Percentiles rank a stretch among this genome's conserved stretches.
Conservation (phyloP, 2,329 filamentous ascomycete genomes). For the Exophiala sideris region DNA sequence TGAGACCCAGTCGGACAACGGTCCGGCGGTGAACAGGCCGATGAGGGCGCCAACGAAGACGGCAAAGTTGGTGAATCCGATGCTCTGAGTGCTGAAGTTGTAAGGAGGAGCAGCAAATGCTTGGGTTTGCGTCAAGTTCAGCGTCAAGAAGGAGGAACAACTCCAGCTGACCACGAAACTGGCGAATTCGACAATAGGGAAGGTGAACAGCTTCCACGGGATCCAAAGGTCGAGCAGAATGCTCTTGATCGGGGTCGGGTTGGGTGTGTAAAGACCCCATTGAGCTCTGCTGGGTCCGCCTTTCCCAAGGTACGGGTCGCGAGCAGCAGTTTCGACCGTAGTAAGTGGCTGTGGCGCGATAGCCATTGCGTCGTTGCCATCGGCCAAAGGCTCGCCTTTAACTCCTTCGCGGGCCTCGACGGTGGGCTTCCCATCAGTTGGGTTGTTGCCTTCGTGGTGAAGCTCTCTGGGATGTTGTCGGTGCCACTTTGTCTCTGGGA, state of each 20-base stretch:
- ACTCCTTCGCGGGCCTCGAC: conserved; percentile 5
- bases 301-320: conserved; percentile 54
- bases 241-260: conserved; percentile 41
- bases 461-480: conserved; percentile 39
- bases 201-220: conserved; percentile 60
- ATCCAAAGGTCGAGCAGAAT: conserved; percentile 56
- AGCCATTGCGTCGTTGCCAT: neutral
- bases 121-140: conserved; percentile 60
- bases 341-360: conserved; percentile 25
- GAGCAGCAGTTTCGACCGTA: conserved; percentile 34
- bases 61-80: conserved; percentile 59
- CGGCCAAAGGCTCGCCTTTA: conserved; percentile 7
- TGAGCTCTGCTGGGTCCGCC: conserved; percentile 55
- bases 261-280: conserved; percentile 53
- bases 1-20: conserved; percentile 56
- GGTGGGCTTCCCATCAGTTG: conserved; percentile 1
- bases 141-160: conserved; percentile 55
- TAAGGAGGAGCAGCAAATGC: conserved; percentile 56
- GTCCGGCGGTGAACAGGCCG: conserved; percentile 54
- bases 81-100: conserved; percentile 48
- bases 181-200: conserved; percentile 62
- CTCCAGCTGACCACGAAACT: conserved; percentile 61
- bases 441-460: neutral
- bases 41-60: conserved; percentile 54
- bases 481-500: conserved; percentile 62